phyloP scores from a whole-genome alignment of 78 protist species.

The Dictyostelium capitatum region DNA sequence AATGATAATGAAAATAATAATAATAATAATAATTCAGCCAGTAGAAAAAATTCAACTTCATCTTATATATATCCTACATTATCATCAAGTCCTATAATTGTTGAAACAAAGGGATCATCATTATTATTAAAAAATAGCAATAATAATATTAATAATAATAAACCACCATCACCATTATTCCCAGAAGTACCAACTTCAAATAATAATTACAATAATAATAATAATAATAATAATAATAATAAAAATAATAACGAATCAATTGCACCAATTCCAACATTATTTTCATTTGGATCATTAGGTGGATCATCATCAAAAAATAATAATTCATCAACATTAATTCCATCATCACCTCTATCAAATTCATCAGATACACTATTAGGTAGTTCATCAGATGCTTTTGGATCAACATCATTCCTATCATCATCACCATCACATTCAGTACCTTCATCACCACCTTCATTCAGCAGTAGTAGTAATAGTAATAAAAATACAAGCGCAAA shows the following conservation, averaged over 20 bases:
- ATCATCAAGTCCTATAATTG: no score
- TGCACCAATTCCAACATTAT: slow-evolving; percentile 26
- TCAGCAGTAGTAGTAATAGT: background rate
- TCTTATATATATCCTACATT: no score
- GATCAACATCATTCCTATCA: background rate
- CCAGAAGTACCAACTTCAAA: background rate
- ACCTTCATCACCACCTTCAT: slow-evolving; percentile 48
- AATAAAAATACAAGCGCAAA: background rate
- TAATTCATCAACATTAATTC: background rate
- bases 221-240: background rate
- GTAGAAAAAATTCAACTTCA: background rate
- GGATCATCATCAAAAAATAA: background rate
- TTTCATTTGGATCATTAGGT: background rate
- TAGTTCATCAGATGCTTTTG: slow-evolving; percentile 9
- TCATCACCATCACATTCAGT: slow-evolving; percentile 49
- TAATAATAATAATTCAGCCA: slow-evolving; percentile 11
- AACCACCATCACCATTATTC: background rate
- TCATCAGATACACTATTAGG: background rate
- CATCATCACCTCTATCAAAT: slow-evolving; percentile 1
- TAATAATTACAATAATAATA: background rate
- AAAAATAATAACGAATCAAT: background rate
- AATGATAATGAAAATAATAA: background rate
- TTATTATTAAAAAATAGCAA: background rate
- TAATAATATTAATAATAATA: background rate
- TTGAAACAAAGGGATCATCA: background rate